phyloP scores from a whole-genome alignment of 2,329 filamentous ascomycete genomes.

The Pseudogymnoascus sp. region DNA sequence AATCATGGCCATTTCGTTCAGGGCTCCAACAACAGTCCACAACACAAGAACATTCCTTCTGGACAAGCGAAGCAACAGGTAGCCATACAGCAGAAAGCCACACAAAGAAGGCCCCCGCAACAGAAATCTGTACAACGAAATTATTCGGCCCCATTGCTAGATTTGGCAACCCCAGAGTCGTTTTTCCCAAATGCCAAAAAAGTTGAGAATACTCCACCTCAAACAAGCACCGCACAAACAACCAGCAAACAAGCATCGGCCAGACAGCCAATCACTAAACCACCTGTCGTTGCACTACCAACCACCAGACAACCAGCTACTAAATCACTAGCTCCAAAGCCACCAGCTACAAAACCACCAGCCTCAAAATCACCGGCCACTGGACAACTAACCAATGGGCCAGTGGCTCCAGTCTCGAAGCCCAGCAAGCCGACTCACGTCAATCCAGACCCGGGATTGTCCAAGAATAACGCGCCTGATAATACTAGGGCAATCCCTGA shows the following conservation, averaged over 20 bases:
- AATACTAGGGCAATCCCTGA: background rate
- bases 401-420: background rate
- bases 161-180: background rate
- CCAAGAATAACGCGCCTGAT: background rate
- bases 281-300: background rate
- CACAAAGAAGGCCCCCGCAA: background rate
- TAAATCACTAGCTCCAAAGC: background rate
- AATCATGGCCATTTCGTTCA: background rate
- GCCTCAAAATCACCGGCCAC: background rate
- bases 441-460: background rate
- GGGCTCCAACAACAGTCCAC: background rate
- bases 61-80: background rate
- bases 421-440: background rate
- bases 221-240: background rate
- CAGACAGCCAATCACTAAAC: background rate
- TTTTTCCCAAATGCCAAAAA: background rate
- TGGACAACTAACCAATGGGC: background rate
- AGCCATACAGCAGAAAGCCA: background rate
- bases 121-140: background rate
- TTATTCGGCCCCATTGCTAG: background rate
- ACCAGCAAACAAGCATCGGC: background rate
- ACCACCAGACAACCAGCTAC: background rate
- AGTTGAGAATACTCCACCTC: background rate
- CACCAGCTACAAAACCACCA: background rate
- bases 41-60: background rate